Evolutionary conservation across 768 basidiomycete genomes (phyloP), one percentile per base, ranked within the genome.

Genomic region (Tulasnella sp.): DNA sequence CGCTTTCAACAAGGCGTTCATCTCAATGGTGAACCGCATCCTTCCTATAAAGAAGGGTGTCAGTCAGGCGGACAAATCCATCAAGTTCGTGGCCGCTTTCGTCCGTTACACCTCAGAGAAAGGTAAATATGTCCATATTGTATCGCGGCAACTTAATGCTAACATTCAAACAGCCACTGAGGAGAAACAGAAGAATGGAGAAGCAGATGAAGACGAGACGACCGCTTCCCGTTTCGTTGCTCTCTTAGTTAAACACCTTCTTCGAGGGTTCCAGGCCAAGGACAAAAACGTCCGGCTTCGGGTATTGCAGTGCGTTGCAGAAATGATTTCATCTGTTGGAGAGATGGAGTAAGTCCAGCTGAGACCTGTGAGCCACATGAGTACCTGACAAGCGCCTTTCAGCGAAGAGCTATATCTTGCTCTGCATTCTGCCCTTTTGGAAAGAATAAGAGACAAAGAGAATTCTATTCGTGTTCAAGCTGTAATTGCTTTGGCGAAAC

Each of bases 261-360:
- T 96, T 80, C 88, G 88, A 79, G 96, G 95, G 3, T 95, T 95
- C 84, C 82, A 87, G 24, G 92, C 95, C 4, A 97, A 96, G 84
- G 95, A 97, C 86, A 98, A 97, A 86, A 88, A 88, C 62, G 91
- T 94, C 52, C 90, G 97, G 7, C 97, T 91, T 83, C 91, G 97
- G 27, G 91, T 91, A 42, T 87, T 94, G 2, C 92, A 93, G 76
- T 86, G 91, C n/a, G 88, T 94, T 19, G 90, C 93, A 0, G 92
- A 93, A 82, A 92, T 96, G 88, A 90, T 97, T 18, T 89, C 90
- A 0, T 89, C 92, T 78, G 86, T 98, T 0, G 94, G 94, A 9
- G 93, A 92, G 85, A 89, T 98, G 79, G 95, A 97, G 96, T 98
- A 83, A 77, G 92, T 88, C 1, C 2, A 12, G 14, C 12, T 71